Base-by-base conservation (phyloP, 148 eudicot species). In the Vaccinium darrowii region DNA sequence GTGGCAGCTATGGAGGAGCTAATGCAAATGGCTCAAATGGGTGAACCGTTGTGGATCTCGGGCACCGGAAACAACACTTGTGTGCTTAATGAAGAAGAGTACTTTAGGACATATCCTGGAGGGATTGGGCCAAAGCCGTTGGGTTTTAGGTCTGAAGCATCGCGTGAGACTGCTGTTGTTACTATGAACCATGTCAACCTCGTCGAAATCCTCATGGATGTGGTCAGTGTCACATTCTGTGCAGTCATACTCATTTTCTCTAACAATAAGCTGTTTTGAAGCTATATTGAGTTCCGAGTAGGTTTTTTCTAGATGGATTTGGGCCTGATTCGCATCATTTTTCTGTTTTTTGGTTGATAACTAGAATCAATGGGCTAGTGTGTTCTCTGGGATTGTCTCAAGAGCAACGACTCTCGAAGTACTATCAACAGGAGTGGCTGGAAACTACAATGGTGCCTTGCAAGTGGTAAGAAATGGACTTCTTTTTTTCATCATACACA, bases 191-290 rank as follows among this genome's bases (percentile, higher is more conserved):
- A 75, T 47, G 36, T 78, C 4, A 86, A 84, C 75, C 82, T 92
- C 33, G 88, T 92, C 51, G 90, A 87, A 75, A 86, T 92, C 47
- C 83, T 92, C 79, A 92, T 92, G 94, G 90, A 92, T 75, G 90
- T 89, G 90, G 94, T 92, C 78, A 4, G 85, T 14, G 12, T 54
- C 49, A 51, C n/a, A 15, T 56, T 56, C 3, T 56, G 19, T 56
- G 60, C 7, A 57, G 21, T 57, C 62, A 57, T 8, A 0, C 21
- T 50, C 52, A 3, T 54, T 54, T 54, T 54, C 58, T 9, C 18
- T 54, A 54, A 14, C 58, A 1, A 54, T 13, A 54, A 54, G 3
- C 3, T 54, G 58, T 54, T 54, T 54, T 54, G 58, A 54, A 54
- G 14, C 3, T 8, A n/a, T 63, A 0, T 25, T 7, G 67, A 62